Percentiles rank a stretch among this genome's conserved stretches.
phyloP scores from a whole-genome alignment of 2,329 filamentous ascomycete species.

The Monilinia fructicola region DNA sequence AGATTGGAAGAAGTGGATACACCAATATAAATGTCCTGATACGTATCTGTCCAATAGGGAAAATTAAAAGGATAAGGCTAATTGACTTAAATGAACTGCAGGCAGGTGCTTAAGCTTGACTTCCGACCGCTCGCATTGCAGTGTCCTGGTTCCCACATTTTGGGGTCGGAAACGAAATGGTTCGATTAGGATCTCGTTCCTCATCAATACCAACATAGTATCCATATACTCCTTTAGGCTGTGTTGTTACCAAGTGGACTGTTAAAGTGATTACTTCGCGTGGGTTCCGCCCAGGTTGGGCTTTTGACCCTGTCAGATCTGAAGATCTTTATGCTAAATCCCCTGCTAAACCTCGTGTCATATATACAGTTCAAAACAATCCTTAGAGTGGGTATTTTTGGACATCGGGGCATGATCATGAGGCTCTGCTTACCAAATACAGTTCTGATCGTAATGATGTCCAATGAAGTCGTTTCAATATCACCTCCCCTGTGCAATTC shows the following conservation, averaged over 20 bases:
- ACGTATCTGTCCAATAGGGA: slow-evolving; percentile 9
- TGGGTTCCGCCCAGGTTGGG: slow-evolving; percentile 13
- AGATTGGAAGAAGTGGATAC: background rate
- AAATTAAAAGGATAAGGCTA: slow-evolving; percentile 7
- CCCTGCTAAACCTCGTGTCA: slow-evolving; percentile 10
- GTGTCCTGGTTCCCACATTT: background rate
- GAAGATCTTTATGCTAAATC: slow-evolving; percentile 12
- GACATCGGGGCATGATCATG: slow-evolving; percentile 14
- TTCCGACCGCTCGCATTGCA: slow-evolving; percentile 7
- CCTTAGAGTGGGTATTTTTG: slow-evolving; percentile 13
- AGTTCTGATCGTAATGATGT: slow-evolving; percentile 12
- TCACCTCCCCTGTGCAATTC: slow-evolving; percentile 9
- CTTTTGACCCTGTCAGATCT: slow-evolving; percentile 15
- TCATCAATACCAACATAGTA: slow-evolving; percentile 9
- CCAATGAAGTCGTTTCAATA: background rate
- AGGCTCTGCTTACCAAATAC: slow-evolving; percentile 12
- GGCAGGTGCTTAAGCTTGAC: slow-evolving; percentile 13
- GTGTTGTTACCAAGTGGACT: slow-evolving; percentile 13
- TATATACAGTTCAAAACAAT: slow-evolving; percentile 6
- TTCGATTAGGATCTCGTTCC: background rate
- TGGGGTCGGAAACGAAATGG: slow-evolving; percentile 1
- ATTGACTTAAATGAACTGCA: background rate
- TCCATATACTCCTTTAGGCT: slow-evolving; percentile 4
- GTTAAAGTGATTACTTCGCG: slow-evolving; percentile 12
- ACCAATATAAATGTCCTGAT: slow-evolving; percentile 12